phyloP scores from a whole-genome alignment of 192 early-diverging fungal genomes.

The Coemansia sp. region DNA sequence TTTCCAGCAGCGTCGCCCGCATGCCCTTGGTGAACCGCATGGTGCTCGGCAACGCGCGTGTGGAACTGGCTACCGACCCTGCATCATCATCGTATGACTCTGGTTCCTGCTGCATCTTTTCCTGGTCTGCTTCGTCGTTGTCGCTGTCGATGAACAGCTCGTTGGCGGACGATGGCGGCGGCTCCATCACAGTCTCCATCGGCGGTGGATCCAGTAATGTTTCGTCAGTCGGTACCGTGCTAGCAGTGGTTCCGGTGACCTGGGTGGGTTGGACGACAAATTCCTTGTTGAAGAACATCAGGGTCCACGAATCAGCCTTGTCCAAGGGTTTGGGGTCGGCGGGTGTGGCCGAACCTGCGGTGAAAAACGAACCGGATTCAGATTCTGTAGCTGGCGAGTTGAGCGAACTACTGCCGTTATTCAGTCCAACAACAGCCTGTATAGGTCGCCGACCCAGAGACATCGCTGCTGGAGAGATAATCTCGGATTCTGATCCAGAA shows the following conservation, averaged over 20 bases:
- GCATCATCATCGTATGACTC: conserved; percentile 1
- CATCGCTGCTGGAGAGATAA: conserved; percentile 1
- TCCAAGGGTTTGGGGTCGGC: conserved; percentile 5
- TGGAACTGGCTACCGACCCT: conserved; percentile 10
- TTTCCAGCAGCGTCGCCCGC: conserved; percentile 43
- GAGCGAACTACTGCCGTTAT: background rate
- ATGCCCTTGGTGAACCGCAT: conserved; percentile 52
- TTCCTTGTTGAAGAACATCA: conserved; percentile 55
- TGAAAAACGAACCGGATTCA: conserved; percentile 35
- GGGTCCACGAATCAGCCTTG: conserved; percentile 49
- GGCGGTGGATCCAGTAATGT: background rate
- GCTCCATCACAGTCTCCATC: background rate
- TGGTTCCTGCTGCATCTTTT: background rate
- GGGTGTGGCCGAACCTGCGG: conserved; percentile 10
- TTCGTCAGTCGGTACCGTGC: background rate
- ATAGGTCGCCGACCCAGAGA: background rate
- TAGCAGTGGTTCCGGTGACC: background rate
- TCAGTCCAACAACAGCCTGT: background rate
- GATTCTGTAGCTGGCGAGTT: conserved; percentile 1
- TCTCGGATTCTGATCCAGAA: conserved; percentile 25
- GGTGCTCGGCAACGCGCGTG: conserved; percentile 25
- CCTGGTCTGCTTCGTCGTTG: background rate
- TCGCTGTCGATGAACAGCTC: background rate
- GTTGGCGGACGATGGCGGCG: background rate
- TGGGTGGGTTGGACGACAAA: conserved; percentile 29